phyloP scores from a whole-genome alignment of 192 early-diverging fungal genomes.

The Rhizophagus sp. region DNA sequence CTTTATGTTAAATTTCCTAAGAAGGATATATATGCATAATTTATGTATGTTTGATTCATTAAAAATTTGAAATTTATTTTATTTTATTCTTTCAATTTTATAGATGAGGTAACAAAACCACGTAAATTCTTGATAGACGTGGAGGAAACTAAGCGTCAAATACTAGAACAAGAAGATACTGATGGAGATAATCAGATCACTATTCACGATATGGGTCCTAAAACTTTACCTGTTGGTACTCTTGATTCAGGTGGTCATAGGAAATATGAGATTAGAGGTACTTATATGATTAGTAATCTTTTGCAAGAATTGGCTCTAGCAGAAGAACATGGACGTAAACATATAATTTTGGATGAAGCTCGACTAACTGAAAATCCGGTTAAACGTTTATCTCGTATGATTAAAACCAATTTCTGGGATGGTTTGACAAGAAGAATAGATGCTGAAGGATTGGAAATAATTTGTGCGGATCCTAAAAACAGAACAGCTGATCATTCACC shows the following conservation, averaged over 20 bases:
- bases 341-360: constrained; percentile 87
- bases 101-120: constrained; percentile 63
- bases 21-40: not conserved
- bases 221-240: constrained; percentile 82
- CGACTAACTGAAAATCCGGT: constrained; percentile 94
- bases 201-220: constrained; percentile 88
- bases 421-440: constrained; percentile 89
- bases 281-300: constrained; percentile 93
- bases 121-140: constrained; percentile 87
- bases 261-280: constrained; percentile 89
- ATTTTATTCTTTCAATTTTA: not conserved
- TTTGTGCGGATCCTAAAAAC: constrained; percentile 94
- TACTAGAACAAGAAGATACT: constrained; percentile 94
- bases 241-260: constrained; percentile 83
- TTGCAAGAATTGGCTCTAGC: constrained; percentile 95
- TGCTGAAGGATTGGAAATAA: constrained; percentile 81
- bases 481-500: constrained; percentile 69
- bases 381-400: constrained; percentile 85
- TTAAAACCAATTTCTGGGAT: constrained; percentile 95
- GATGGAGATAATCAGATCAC: constrained; percentile 96
- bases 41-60: not conserved
- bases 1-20: not conserved
- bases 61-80: not conserved
- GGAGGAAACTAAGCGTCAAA: constrained; percentile 68
- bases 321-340: constrained; percentile 79